phyloP scores from a whole-genome alignment of 2,329 filamentous ascomycete species.

The Rhytidhysteron rufulum region DNA sequence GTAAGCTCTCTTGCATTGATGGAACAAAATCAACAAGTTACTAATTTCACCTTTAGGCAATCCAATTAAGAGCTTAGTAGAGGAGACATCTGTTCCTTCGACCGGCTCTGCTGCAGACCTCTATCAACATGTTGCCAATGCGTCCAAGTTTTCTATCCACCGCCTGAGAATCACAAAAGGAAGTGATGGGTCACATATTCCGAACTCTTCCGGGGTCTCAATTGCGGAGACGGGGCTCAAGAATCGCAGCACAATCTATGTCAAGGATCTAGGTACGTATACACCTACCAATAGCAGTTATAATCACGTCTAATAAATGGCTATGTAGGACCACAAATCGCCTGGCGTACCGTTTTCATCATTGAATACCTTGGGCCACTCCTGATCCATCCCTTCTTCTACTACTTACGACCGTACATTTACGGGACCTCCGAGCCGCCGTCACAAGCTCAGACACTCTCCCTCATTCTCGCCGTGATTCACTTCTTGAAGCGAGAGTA shows the following conservation, averaged over 20 bases:
- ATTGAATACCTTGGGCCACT: conserved; percentile 94
- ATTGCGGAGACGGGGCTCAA: conserved; percentile 55
- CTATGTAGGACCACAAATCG: conserved; percentile 74
- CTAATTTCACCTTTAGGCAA: conserved; percentile 45
- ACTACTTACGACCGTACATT: conserved; percentile 66
- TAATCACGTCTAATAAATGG: conserved; percentile 7
- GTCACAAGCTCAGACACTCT: conserved; percentile 68
- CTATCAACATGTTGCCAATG: conserved; percentile 54
- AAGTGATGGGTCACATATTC: conserved; percentile 56
- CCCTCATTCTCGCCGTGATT: conserved; percentile 67
- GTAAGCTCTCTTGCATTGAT: conserved; percentile 22
- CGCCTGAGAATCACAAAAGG: conserved; percentile 63
- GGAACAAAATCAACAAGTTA: neutral
- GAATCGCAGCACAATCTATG: conserved; percentile 64
- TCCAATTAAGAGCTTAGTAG: conserved; percentile 58
- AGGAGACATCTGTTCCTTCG: conserved; percentile 50
- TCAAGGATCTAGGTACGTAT: conserved; percentile 82
- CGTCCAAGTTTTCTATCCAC: conserved; percentile 54
- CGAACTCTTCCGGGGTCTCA: conserved; percentile 51
- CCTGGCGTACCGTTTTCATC: conserved; percentile 90
- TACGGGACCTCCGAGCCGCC: conserved; percentile 55
- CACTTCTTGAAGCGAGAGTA: conserved; percentile 96
- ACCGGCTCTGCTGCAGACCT: conserved; percentile 53
- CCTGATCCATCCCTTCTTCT: conserved; percentile 75
- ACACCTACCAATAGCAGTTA: neutral